Base-by-base conservation (phyloP, 1,284 basidiomycete species). In the Meira miltonrushii region DNA sequence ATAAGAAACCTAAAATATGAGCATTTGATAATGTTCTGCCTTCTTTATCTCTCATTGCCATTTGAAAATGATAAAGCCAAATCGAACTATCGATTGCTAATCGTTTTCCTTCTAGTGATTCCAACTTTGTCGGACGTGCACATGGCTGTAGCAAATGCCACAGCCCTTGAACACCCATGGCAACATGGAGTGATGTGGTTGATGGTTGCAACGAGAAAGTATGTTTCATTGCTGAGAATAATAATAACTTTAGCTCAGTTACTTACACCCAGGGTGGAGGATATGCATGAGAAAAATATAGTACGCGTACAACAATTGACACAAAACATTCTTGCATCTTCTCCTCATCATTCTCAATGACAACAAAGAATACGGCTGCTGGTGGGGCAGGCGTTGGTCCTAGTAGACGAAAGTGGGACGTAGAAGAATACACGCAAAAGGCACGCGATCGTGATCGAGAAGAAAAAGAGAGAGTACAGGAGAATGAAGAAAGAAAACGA, bases 21-120 rank as follows among this genome's bases (percentile, higher is more conserved):
- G 94, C 93, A 73, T 97, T 97, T 60, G 88, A 85, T 41, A 99
- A 81, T 10, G 85, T 90, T 23, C 87, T 85, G 13, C 95, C 95
- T 61, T 97, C 91, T 75, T 92, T 94, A 80, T 95, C 93, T 28
- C 95, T 86, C 93, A 98, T 97, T 1, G 95, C 97, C 40, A 93
- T 93, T 81, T 71, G 71, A 48, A 79, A 78, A 58, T 79, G 77
- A 60, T 99, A 98, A 62, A 99, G 87, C 95, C 95, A 99, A 68
- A 99, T 96, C 66, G 92, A 96, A 2, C 92, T 96, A 81, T 99
- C 95, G 66, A 99, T 97, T 39, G 77, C 77, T 1, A 79, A 67
- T 37, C 71, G 63, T 62, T 76, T 74, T 13, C 74, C 77, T 52
- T 75, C 74, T 49, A 79, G 65, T n/a, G 75, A 74, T 54, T 78